Base-by-base conservation (phyloP, 257 asterid genomes). In the Capsicum pubescens region DNA sequence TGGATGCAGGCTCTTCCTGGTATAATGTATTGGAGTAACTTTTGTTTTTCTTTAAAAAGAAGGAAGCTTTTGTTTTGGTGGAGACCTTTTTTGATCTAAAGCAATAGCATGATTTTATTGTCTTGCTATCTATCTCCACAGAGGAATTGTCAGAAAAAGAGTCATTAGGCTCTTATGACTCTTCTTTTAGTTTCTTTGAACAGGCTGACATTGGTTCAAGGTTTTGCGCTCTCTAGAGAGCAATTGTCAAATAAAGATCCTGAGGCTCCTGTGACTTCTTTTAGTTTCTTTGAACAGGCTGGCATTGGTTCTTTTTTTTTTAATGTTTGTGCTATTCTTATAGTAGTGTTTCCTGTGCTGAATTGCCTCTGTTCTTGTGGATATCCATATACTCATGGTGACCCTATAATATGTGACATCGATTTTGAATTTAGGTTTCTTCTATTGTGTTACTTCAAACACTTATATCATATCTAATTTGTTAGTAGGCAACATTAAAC, bases 401-500 rank as follows among this genome's bases (percentile, higher is more conserved):
- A 21, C 81, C 17, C 52, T 61, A 76, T 52, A 76, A 52, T 52
- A 76, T 76, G 13, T 26, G 48, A 52, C 46, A 21, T 76, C 8
- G 48, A 14, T 52, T 52, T 21, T 21, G 81, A 55, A 76, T 68
- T 36, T 68, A 76, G 35, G 63, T 26, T 54, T 54, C 19, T 54
- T 54, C 19, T 26, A 52, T 76, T 76, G 48, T 76, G 81, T 32
- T 54, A 57, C 63, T 74, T 76, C 66, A 63, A 72, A 44, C 17
- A 83, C 39, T 74, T 35, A 85, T 84, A 52, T 71, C 58, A 63
- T 54, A 82, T 71, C 84, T 89, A 26, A 82, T 84, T 85, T 87
- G 85, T 89, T 89, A 74, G 86, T 87, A 96, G 98, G 97, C 95
- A 7, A 96, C 95, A 57, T 91, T 94, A 88, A 92, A 93, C 55